phyloP scores from a whole-genome alignment of 1,139 yeast species.

The Saccharomyces hybrid region DNA sequence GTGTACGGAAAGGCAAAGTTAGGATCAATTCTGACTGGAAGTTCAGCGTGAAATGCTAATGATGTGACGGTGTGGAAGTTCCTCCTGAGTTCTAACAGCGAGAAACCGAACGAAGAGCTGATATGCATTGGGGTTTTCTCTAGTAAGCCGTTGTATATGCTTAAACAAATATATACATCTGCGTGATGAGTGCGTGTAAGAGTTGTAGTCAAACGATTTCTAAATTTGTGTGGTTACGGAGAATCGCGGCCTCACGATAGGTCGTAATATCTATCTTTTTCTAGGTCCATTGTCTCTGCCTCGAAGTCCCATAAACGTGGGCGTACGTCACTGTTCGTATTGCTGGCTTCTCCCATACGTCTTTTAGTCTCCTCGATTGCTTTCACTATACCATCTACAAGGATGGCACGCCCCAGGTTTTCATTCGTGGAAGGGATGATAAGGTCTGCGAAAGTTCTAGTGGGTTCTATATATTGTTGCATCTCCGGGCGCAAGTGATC shows the following conservation, averaged over 20 bases:
- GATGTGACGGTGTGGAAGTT: not conserved
- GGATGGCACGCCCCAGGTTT: constrained; percentile 47
- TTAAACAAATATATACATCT: too few species aligned
- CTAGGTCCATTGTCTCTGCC: constrained; percentile 40
- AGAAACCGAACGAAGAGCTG: too few species aligned
- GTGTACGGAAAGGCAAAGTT: constrained; percentile 9
- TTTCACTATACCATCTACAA: constrained; percentile 65
- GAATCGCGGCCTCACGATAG: constrained; percentile 15
- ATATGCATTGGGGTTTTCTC: too few species aligned
- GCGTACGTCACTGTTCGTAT: constrained; percentile 6
- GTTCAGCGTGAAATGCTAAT: too few species aligned
- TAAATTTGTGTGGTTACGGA: too few species aligned
- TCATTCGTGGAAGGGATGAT: constrained; percentile 60
- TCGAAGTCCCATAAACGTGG: constrained; percentile 30
- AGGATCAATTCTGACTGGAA: constrained; percentile 6
- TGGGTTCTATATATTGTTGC: constrained; percentile 64
- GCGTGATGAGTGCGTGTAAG: too few species aligned
- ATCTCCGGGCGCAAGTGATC: constrained; percentile 68
- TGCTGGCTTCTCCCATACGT: constrained; percentile 4
- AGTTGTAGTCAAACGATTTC: too few species aligned
- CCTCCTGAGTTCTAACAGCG: not conserved
- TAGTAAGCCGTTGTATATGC: too few species aligned
- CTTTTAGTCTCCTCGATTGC: constrained; percentile 22
- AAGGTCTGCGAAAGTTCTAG: constrained; percentile 78
- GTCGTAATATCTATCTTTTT: constrained; percentile 47